These are phyloP conservation scores for Eucalyptus urophylla DNA, from an alignment of 345 rosid genomes.

Conservation along the genomic window DNA sequence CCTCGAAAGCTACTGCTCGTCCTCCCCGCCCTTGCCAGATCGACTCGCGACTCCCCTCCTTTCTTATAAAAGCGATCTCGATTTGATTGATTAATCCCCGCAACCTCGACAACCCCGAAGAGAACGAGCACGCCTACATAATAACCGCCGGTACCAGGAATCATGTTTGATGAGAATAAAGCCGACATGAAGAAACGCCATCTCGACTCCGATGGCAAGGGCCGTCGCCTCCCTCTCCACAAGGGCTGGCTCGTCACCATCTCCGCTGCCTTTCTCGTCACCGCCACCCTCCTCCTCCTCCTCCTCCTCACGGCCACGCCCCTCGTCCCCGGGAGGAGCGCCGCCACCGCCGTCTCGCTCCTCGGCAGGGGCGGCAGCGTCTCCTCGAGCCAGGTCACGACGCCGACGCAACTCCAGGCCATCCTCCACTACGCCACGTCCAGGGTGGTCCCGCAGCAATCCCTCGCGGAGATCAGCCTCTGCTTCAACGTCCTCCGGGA, in stretches of 20 bases:
- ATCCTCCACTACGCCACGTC: conserved; percentile 54
- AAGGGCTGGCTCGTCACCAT: not conserved
- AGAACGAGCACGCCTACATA: not conserved
- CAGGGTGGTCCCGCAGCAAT: conserved; percentile 21
- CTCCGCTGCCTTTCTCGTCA: not conserved
- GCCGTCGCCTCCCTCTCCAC: not conserved
- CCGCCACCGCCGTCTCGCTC: not conserved
- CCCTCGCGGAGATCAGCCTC: conserved; percentile 16
- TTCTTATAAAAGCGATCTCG: not conserved
- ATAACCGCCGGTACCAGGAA: not conserved
- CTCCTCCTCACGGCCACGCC: not conserved
- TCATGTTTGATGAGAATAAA: not conserved
- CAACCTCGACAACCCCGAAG: not conserved
- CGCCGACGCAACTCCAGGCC: conserved; percentile 33
- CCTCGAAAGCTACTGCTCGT: not conserved
- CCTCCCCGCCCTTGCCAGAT: not conserved
- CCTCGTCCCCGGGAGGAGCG: not conserved
- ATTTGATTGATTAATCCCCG: not conserved
- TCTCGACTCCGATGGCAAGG: not conserved
- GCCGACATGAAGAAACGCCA: not conserved
- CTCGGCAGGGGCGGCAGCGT: not conserved
- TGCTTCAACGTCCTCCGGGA: conserved; percentile 24
- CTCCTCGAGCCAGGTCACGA: not conserved
- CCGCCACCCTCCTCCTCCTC: not conserved
- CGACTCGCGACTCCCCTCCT: not conserved